A percentile compares a stretch with the other conserved stretches of the same genome.
Conservation (phyloP, 148 eudicot genomes). For the Selenicereus undatus region DNA sequence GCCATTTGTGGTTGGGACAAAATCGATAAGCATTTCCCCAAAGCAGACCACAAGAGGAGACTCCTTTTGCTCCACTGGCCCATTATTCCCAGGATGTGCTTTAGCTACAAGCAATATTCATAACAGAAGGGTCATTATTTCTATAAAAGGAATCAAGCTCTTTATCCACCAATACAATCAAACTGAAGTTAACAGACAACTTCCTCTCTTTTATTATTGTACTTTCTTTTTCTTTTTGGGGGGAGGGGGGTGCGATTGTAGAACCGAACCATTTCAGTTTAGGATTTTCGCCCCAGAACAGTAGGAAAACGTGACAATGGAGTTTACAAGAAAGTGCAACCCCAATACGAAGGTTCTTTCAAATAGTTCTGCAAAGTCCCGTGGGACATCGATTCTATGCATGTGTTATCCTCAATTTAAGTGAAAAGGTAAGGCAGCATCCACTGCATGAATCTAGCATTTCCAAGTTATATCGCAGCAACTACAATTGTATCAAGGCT, state of each 20-base stretch:
- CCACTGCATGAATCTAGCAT: not conserved
- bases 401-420: not conserved
- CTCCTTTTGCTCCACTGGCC: constrained; percentile 44
- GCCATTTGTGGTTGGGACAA: constrained; percentile 88
- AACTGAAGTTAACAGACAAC: not conserved
- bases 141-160: not conserved
- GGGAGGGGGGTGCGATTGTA: not conserved
- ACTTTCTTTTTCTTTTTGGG: not conserved
- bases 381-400: not conserved
- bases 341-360: not conserved
- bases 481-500: not conserved
- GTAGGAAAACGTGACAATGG: not conserved
- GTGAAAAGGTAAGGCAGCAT: not conserved
- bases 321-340: not conserved
- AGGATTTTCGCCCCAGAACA: not conserved
- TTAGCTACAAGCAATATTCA: constrained; percentile 34
- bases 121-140: constrained; percentile 2
- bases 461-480: not conserved
- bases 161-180: not conserved
- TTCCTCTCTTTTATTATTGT: not conserved
- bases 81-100: constrained; percentile 45
- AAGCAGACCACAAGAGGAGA: constrained; percentile 91
- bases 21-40: constrained; percentile 98
- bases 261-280: not conserved
- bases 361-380: not conserved